Conservation (phyloP, 768 basidiomycete species). For the Sarcodon aspratus region DNA sequence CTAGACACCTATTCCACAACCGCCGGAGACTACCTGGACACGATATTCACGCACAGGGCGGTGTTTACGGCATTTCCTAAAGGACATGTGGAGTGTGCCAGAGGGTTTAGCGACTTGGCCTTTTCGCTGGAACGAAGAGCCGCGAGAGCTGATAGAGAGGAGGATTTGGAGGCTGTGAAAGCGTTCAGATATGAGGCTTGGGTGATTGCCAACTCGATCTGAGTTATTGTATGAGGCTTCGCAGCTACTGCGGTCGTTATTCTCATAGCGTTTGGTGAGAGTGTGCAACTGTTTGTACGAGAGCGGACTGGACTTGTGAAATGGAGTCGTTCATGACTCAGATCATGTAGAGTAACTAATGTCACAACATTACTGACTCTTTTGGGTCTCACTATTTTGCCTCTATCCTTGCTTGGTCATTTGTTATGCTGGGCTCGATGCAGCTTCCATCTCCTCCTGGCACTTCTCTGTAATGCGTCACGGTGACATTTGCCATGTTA, state of each 20-base stretch:
- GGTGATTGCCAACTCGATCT: conserved; percentile 27
- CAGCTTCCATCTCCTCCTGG: conserved; percentile 48
- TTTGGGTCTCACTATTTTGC: too few relatives aligned
- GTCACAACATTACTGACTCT: too few relatives aligned
- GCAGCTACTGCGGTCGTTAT: too few relatives aligned
- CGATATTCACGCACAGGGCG: conserved; percentile 69
- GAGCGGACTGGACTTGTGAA: too few relatives aligned
- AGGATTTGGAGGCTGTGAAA: conserved; percentile 56
- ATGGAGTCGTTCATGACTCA: too few relatives aligned
- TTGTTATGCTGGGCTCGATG: neutral
- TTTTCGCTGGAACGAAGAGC: conserved; percentile 47
- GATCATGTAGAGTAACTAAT: too few relatives aligned
- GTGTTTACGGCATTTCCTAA: conserved; percentile 50
- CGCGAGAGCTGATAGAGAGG: conserved; percentile 63
- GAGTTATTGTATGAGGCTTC: neutral
- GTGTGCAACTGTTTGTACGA: too few relatives aligned
- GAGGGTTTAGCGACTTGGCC: conserved; percentile 56
- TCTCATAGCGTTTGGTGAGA: too few relatives aligned
- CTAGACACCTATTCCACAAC: conserved; percentile 35
- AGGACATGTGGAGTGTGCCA: conserved; percentile 53
- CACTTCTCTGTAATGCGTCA: too few relatives aligned
- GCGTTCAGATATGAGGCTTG: conserved; percentile 64
- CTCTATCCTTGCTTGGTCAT: too few relatives aligned
- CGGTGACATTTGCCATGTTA: too few relatives aligned
- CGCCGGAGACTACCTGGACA: conserved; percentile 67